phyloP scores from a whole-genome alignment of 441 rosid genomes.

The Euphorbia schlechtendalii region DNA sequence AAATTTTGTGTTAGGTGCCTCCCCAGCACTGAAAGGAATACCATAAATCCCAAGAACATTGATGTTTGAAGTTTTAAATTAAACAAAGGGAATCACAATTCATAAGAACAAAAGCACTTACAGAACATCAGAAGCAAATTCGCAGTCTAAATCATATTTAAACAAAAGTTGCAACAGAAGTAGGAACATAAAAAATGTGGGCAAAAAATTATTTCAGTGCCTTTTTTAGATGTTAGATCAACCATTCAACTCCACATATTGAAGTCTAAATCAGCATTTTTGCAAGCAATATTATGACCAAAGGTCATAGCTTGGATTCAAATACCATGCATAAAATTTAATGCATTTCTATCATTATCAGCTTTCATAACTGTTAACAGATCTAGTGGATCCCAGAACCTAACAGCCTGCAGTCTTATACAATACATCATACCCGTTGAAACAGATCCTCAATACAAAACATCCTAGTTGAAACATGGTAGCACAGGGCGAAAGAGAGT shows the following conservation, averaged over 20 bases:
- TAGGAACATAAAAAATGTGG: too few relatives aligned
- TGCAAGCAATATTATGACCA: not conserved
- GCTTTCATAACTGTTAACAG: not conserved
- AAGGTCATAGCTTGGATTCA: not conserved
- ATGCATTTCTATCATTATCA: not conserved
- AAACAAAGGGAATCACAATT: not conserved
- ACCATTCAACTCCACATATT: not conserved
- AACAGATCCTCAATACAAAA: not conserved
- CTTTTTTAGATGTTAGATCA: not conserved
- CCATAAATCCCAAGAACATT: not conserved
- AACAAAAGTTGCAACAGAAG: not conserved
- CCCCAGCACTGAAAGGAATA: too few relatives aligned
- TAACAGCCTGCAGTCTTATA: not conserved
- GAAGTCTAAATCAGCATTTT: slow-evolving; percentile 3
- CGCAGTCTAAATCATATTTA: not conserved
- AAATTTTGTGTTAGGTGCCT: too few relatives aligned
- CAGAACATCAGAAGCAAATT: not conserved
- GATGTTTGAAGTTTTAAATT: not conserved
- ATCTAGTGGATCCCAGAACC: not conserved
- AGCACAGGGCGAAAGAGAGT: not conserved
- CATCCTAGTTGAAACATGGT: too few relatives aligned
- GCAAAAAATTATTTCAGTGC: not conserved
- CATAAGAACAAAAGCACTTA: not conserved
- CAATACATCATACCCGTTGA: not conserved
- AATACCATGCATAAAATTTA: not conserved